These are phyloP conservation scores for Termitomyces bulborhizus DNA, from an alignment of 768 basidiomycete species.

Conservation along the genomic window DNA sequence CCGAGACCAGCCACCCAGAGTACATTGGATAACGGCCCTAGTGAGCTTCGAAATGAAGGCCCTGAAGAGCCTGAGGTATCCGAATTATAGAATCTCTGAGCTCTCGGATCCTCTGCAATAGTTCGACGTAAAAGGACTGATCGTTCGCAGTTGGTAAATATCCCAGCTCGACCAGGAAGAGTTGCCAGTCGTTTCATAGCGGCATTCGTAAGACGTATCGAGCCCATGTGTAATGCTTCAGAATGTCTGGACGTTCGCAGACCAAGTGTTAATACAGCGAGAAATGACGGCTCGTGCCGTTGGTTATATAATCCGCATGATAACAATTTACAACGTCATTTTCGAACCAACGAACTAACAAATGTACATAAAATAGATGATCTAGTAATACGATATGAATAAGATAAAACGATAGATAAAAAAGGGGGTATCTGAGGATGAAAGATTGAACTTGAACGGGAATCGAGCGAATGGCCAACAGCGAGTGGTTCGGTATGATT, in stretches of 20 bases:
- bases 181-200: neutral
- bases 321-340: too few relatives aligned
- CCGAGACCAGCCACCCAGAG: constrained; percentile 26
- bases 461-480: neutral
- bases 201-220: neutral
- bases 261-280: too few relatives aligned
- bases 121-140: neutral
- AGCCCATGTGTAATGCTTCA: neutral
- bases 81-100: constrained; percentile 1
- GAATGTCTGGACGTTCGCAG: too few relatives aligned
- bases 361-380: neutral
- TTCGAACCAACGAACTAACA: neutral
- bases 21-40: constrained; percentile 20
- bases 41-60: constrained; percentile 26
- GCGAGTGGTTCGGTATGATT: neutral
- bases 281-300: too few relatives aligned
- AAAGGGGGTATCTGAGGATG: neutral
- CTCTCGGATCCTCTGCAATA: neutral
- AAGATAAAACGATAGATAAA: neutral
- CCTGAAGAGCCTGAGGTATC: neutral
- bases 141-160: neutral
- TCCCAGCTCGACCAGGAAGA: neutral
- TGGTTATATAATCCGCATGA: too few relatives aligned
- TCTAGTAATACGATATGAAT: neutral
- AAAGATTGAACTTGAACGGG: too few relatives aligned